phyloP scores from a whole-genome alignment of 495 filamentous ascomycete species.

The Hyaloscypha hepaticicola region DNA sequence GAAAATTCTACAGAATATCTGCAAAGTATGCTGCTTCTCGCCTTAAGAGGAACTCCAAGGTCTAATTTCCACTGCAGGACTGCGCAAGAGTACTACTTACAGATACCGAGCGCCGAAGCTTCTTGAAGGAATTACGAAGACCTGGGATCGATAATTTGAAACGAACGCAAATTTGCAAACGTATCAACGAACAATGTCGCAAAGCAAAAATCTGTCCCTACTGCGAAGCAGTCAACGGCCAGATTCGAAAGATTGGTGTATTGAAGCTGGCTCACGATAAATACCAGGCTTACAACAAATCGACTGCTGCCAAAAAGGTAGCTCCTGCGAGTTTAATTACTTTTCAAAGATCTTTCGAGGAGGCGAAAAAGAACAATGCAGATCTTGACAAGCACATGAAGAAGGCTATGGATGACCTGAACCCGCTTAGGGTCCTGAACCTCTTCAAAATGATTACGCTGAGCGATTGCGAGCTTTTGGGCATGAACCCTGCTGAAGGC shows the following conservation, averaged over 20 bases:
- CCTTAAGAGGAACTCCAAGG: not conserved
- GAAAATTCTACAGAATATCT: constrained; percentile 85
- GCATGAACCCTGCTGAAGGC: constrained; percentile 81
- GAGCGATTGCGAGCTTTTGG: constrained; percentile 85
- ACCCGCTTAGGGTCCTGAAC: constrained; percentile 83
- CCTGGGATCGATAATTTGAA: constrained; percentile 85
- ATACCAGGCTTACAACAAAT: constrained; percentile 81
- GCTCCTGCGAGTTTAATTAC: constrained; percentile 72
- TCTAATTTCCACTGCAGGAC: constrained; percentile 40
- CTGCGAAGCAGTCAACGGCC: constrained; percentile 79
- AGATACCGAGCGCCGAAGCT: constrained; percentile 69
- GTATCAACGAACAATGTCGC: constrained; percentile 80
- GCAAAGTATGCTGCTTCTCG: constrained; percentile 56
- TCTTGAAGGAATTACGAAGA: constrained; percentile 72
- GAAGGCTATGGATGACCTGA: constrained; percentile 91
- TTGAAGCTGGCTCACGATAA: constrained; percentile 94
- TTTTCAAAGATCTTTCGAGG: constrained; percentile 80
- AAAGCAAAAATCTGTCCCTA: constrained; percentile 76
- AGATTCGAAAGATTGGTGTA: constrained; percentile 81
- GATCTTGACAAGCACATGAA: constrained; percentile 89
- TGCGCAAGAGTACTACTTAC: constrained; percentile 76
- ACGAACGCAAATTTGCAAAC: constrained; percentile 75
- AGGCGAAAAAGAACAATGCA: constrained; percentile 66
- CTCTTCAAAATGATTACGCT: constrained; percentile 85
- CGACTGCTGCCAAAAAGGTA: constrained; percentile 78